Conservation (phyloP, 2,329 filamentous ascomycete genomes). For the Mycogone perniciosa region DNA sequence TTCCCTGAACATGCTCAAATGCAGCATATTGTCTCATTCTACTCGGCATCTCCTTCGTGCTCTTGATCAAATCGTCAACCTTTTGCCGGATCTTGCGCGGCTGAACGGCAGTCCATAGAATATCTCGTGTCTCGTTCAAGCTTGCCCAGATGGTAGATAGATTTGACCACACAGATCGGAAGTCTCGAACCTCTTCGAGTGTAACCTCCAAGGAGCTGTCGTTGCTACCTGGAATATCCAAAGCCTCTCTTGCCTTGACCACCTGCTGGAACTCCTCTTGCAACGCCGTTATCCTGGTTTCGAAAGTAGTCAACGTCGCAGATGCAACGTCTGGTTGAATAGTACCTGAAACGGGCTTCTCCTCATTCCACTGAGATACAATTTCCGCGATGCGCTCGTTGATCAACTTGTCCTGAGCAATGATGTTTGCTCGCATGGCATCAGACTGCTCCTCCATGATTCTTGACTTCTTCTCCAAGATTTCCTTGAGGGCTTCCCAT, state of each 20-base stretch:
- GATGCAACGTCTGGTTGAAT: slow-evolving; percentile 88
- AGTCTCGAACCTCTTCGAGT: slow-evolving; percentile 94
- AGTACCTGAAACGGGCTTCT: slow-evolving; percentile 93
- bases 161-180: slow-evolving; percentile 97
- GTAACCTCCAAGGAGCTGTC: slow-evolving; percentile 80
- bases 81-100: slow-evolving; percentile 86
- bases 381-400: slow-evolving; percentile 82
- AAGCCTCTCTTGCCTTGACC: slow-evolving; percentile 90
- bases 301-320: slow-evolving; percentile 73
- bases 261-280: slow-evolving; percentile 90
- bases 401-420: slow-evolving; percentile 87
- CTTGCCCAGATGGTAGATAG: slow-evolving; percentile 95
- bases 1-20: slow-evolving; percentile 96
- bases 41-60: slow-evolving; percentile 98
- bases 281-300: slow-evolving; percentile 75
- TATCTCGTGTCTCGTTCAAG: slow-evolving; percentile 86
- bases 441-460: slow-evolving; percentile 96
- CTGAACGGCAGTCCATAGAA: slow-evolving; percentile 90
- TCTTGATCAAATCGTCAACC: slow-evolving; percentile 88
- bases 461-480: slow-evolving; percentile 85
- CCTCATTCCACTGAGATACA: slow-evolving; percentile 82
- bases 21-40: slow-evolving; percentile 98
- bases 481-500: slow-evolving; percentile 89
- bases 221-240: slow-evolving; percentile 75
- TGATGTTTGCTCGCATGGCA: slow-evolving; percentile 88